Evolutionary conservation across 495 filamentous ascomycete species (phyloP), one percentile per base, ranked within the genome.

Genomic region (Podospora anserina): DNA sequence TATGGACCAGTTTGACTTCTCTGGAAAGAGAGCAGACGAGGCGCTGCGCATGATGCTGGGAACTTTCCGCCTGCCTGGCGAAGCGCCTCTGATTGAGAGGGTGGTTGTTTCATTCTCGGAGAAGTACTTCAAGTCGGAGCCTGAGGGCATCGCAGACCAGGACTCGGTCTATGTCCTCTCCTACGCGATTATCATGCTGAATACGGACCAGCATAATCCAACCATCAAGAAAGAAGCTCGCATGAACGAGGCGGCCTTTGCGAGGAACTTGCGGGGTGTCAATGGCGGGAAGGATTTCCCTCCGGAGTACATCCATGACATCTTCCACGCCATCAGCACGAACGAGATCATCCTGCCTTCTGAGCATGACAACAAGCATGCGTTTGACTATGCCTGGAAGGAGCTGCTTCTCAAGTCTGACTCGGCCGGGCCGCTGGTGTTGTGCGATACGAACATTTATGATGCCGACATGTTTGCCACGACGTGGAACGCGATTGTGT

Each of bases 401-500:
- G 95, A 98, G 77, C 83, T 99, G 16, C 81, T 97, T 58, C 77
- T 95, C 68, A 98, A 98, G 80, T 89, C 92, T 0, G 88, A 91
- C 69, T 88, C 88, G 5, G 85, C 91, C 20, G 87, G 89, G 23
- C 86, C 91, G 61, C 79, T 97, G 65, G 81, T 89, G 2, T 82
- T 96, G 57, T 96, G 93, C 74, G 86, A 97, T 70, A 97, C 94
- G 18, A 99, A 97, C 76, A 88, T 95, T 44, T 98, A 90, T 79
- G 95, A 99, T 78, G 91, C 93, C 6, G 92, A 98, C 74, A 97
- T 99, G 93, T 98, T 99, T 76, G 88, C 89, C 66, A 91, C 94
- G 39, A 97, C 93, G 4, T 99, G 95, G 95, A 93, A 89, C 78
- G 92, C 95, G 7, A 91, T 98, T 68, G 85, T 99, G 15, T 92